Conservation (phyloP, 495 filamentous ascomycete genomes). For the Aspergillus conjunctus region DNA sequence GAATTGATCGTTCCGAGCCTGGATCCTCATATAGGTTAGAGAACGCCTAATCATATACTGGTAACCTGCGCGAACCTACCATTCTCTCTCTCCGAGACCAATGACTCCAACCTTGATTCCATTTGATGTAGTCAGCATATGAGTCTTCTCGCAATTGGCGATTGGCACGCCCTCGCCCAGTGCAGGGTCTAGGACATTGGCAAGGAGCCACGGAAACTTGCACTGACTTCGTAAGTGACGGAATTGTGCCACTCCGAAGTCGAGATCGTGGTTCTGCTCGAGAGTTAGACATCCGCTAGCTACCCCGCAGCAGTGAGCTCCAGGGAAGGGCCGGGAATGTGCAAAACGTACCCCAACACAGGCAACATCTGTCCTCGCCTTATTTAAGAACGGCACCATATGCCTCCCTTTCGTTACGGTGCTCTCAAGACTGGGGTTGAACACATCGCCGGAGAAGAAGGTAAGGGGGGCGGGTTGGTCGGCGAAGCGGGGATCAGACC, state of each 20-base stretch:
- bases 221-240: constrained; percentile 71
- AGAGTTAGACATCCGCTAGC: constrained; percentile 13
- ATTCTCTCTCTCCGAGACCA: constrained; percentile 77
- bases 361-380: constrained; percentile 71
- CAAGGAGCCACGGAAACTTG: constrained; percentile 85
- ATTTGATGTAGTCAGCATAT: constrained; percentile 75
- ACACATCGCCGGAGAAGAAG: constrained; percentile 89
- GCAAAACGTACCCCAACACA: constrained; percentile 69
- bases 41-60: not conserved
- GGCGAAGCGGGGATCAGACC: constrained; percentile 55
- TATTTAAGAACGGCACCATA: constrained; percentile 87
- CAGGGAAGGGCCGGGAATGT: constrained; percentile 2
- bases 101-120: constrained; percentile 84
- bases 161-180: constrained; percentile 69
- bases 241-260: constrained; percentile 86
- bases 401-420: constrained; percentile 85
- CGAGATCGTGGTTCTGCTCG: constrained; percentile 81
- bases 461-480: constrained; percentile 68
- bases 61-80: constrained; percentile 36
- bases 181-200: constrained; percentile 80
- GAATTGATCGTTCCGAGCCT: constrained; percentile 88
- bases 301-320: not conserved
- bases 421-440: constrained; percentile 86
- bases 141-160: constrained; percentile 66
- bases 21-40: not conserved